These are phyloP conservation scores for Ramaria sp. DNA, from an alignment of 768 basidiomycete species.

Conservation along the genomic window DNA sequence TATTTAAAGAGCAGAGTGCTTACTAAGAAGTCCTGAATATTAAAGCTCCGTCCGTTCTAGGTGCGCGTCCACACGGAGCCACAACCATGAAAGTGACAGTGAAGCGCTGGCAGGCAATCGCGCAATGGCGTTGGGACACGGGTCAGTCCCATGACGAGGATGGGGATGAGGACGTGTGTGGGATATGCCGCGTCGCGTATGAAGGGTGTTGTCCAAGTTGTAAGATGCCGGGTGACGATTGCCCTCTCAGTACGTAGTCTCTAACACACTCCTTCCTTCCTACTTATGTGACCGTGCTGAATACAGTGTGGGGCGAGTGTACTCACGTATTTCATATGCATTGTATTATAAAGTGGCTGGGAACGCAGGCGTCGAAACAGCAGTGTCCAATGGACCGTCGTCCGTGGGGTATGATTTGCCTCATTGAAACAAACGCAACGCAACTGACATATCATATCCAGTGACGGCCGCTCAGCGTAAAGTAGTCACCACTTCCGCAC, in stretches of 20 bases:
- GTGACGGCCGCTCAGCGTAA: neutral
- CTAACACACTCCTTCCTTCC: conserved; percentile 2
- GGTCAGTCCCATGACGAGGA: conserved; percentile 23
- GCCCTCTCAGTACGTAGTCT: conserved; percentile 65
- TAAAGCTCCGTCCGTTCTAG: neutral
- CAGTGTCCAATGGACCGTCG: conserved; percentile 99
- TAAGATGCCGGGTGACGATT: conserved; percentile 94
- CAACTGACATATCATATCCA: neutral
- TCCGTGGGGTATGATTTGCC: conserved; percentile 64
- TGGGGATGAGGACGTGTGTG: conserved; percentile 60
- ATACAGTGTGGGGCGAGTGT: conserved; percentile 94
- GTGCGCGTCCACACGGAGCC: neutral
- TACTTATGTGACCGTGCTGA: neutral
- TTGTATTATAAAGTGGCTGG: conserved; percentile 93
- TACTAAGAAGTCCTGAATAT: too few species aligned
- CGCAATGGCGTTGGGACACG: conserved; percentile 81
- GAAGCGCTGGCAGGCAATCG: conserved; percentile 82
- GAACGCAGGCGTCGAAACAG: conserved; percentile 78
- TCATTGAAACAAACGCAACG: too few species aligned
- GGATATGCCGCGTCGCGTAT: conserved; percentile 84
- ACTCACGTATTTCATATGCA: conserved; percentile 99
- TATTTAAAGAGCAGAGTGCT: too few species aligned
- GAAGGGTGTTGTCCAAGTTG: conserved; percentile 95
- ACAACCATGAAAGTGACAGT: conserved; percentile 61
- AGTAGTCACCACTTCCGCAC: neutral